These are phyloP conservation scores for Xylaria sp. DNA, from an alignment of 495 filamentous ascomycete genomes.

Conservation along the genomic window DNA sequence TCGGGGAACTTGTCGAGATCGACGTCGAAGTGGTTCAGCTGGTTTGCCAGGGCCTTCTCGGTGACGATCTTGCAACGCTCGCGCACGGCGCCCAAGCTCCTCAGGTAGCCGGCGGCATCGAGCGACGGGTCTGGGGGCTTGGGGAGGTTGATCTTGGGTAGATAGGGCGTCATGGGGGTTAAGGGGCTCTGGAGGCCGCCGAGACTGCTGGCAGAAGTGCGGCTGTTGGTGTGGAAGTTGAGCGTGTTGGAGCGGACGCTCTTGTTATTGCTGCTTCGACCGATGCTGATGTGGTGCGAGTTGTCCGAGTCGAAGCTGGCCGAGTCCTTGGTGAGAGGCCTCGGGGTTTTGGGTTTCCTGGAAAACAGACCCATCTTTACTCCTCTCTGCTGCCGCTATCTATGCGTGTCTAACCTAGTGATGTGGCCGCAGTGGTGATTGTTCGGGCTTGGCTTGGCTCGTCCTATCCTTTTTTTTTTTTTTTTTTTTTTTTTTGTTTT, in stretches of 20 bases:
- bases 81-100: constrained; percentile 87
- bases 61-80: constrained; percentile 77
- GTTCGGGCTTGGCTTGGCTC: neutral
- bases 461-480: no score
- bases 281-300: constrained; percentile 40
- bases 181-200: constrained; percentile 47
- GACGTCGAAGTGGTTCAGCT: constrained; percentile 88
- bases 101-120: constrained; percentile 91
- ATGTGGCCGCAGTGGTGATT: neutral
- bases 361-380: constrained; percentile 58
- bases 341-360: constrained; percentile 55
- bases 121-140: constrained; percentile 86
- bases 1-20: constrained; percentile 87
- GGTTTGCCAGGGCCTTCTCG: constrained; percentile 77
- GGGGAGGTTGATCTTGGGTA: constrained; percentile 72
- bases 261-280: constrained; percentile 35
- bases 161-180: constrained; percentile 46
- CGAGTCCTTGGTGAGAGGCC: constrained; percentile 45
- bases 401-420: constrained; percentile 14
- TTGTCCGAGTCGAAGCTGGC: constrained; percentile 47
- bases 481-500: neutral
- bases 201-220: constrained; percentile 48
- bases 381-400: neutral
- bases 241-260: constrained; percentile 32
- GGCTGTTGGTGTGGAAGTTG: constrained; percentile 31